Evolutionary conservation across 345 rosid species (phyloP).

Genomic region (Salix suchowensis): DNA sequence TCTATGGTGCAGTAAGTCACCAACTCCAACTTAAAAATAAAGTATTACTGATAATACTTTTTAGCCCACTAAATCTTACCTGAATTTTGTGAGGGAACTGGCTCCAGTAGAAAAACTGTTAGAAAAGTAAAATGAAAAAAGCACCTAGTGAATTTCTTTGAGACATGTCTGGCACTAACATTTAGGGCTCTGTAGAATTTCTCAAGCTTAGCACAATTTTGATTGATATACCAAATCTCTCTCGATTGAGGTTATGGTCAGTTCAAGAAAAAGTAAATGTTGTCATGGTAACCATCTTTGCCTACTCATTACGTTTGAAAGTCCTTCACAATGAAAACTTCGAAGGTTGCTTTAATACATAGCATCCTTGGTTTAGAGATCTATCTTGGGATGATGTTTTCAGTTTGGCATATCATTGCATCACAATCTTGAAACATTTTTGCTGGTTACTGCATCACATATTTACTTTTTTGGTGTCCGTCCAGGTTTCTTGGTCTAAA

Average conservation of each 20-base stretch:
- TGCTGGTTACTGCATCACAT: not conserved
- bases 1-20: not conserved
- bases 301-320: not conserved
- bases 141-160: not conserved
- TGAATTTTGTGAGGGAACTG: not conserved
- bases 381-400: not conserved
- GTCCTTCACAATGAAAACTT: not conserved
- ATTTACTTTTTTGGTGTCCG: not conserved
- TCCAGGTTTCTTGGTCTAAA: not conserved
- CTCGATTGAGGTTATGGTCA: not conserved
- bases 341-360: not conserved
- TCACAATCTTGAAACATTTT: not conserved
- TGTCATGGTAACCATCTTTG: not conserved
- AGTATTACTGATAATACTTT: not conserved
- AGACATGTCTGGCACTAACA: not conserved
- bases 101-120: not conserved
- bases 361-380: too few species aligned
- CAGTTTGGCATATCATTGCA: not conserved
- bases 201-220: not conserved
- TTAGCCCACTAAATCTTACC: not conserved
- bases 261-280: not conserved
- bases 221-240: not conserved
- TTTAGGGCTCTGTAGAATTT: not conserved
- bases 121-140: not conserved
- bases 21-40: not conserved